phyloP scores from a whole-genome alignment of 129 eudicot genomes.

The Logfia minima region DNA sequence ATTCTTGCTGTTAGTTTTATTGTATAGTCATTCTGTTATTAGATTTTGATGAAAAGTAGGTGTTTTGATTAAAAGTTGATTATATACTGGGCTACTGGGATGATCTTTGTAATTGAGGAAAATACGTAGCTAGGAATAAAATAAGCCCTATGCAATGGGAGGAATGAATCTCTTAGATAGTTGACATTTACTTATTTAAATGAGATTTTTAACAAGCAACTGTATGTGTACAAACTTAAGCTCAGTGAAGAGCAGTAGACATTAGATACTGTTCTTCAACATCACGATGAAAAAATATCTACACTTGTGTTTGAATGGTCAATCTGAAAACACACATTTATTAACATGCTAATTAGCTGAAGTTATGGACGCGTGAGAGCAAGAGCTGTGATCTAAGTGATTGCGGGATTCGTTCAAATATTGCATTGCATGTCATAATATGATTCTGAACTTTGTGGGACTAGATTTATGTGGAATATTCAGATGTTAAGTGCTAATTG shows the following conservation, averaged over 20 bases:
- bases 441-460: slow-evolving; percentile 6
- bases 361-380: neutral
- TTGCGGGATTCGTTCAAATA: neutral
- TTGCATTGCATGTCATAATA: neutral
- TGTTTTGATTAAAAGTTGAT: neutral
- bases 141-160: neutral
- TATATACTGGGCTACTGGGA: neutral
- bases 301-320: neutral
- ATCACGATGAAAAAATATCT: neutral
- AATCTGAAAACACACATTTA: neutral
- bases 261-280: neutral
- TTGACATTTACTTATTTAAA: too few species aligned
- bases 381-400: neutral
- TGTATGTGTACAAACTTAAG: neutral
- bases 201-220: neutral
- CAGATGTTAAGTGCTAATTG: neutral
- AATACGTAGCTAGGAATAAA: neutral
- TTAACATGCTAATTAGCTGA: neutral
- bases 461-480: neutral
- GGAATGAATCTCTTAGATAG: neutral
- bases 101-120: neutral
- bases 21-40: neutral
- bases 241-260: neutral
- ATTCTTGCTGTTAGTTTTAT: neutral
- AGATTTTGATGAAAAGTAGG: too few species aligned